Evolutionary conservation across 495 filamentous ascomycete species (phyloP).

Genomic region (Sordaria brevicollis): DNA sequence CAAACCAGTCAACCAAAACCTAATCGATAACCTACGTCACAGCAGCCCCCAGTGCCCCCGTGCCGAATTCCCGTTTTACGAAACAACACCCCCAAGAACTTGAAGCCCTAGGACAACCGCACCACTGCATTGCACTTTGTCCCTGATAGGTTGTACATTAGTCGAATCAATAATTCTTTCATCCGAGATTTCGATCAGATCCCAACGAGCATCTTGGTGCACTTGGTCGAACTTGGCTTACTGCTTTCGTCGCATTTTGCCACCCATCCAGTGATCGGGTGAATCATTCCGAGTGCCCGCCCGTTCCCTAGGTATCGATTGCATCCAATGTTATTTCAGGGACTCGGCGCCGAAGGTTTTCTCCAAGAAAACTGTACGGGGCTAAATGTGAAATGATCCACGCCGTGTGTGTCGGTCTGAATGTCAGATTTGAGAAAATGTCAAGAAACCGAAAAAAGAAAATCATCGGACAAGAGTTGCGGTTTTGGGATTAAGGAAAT

Average conservation of each 20-base stretch:
- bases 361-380: too few relatives aligned
- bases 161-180: background rate
- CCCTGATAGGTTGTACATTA: background rate
- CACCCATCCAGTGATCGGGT: background rate
- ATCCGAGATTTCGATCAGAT: background rate
- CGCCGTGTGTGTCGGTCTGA: background rate
- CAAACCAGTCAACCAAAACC: too few relatives aligned
- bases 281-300: background rate
- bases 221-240: too few relatives aligned
- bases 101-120: background rate
- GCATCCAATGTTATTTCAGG: too few relatives aligned
- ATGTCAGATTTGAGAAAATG: background rate
- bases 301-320: too few relatives aligned
- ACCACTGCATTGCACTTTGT: background rate
- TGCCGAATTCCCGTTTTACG: background rate
- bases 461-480: background rate
- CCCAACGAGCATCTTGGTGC: background rate
- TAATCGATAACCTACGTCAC: background rate
- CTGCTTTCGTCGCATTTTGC: too few relatives aligned
- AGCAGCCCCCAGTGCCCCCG: too few relatives aligned
- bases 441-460: too few relatives aligned
- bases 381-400: background rate
- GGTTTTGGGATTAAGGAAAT: background rate
- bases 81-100: too few relatives aligned
- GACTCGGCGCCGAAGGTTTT: too few relatives aligned